phyloP scores from a whole-genome alignment of 2,329 filamentous ascomycete genomes.

The Neospermospora avenae region DNA sequence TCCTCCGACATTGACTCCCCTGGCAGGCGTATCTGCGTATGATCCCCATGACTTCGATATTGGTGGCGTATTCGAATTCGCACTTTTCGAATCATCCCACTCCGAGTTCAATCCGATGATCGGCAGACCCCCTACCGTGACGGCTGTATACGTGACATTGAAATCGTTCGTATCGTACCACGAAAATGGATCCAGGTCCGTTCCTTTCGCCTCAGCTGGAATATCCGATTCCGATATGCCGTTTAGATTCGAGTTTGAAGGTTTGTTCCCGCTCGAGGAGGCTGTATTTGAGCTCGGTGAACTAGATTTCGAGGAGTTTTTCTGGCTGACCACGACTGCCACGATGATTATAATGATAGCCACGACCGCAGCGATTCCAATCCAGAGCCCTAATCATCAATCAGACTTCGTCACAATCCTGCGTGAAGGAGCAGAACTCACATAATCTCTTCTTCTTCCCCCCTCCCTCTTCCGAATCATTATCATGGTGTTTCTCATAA shows the following conservation, averaged over 20 bases:
- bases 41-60: slow-evolving; percentile 72
- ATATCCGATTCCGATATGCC: slow-evolving; percentile 45
- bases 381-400: slow-evolving; percentile 34
- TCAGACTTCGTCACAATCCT: slow-evolving; percentile 4
- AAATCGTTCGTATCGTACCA: slow-evolving; percentile 91
- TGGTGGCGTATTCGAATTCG: slow-evolving; percentile 77
- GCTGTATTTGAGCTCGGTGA: slow-evolving; percentile 14
- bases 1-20: slow-evolving; percentile 89
- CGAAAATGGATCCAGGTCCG: slow-evolving; percentile 81
- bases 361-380: slow-evolving; percentile 51
- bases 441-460: slow-evolving; percentile 57
- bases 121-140: slow-evolving; percentile 80
- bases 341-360: slow-evolving; percentile 65
- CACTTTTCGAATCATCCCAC: slow-evolving; percentile 78
- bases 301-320: slow-evolving; percentile 36
- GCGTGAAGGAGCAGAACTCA: slow-evolving; percentile 38
- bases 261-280: slow-evolving; percentile 19
- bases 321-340: slow-evolving; percentile 64
- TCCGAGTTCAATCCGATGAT: slow-evolving; percentile 82
- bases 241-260: slow-evolving; percentile 46
- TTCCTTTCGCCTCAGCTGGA: slow-evolving; percentile 65
- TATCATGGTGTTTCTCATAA: slow-evolving; percentile 38
- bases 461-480: slow-evolving; percentile 42
- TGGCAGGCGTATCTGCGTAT: slow-evolving; percentile 75
- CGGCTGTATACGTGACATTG: slow-evolving; percentile 88